These are phyloP conservation scores for Colletotrichum sp. DNA, from an alignment of 2,329 filamentous ascomycete genomes.

Conservation along the genomic window DNA sequence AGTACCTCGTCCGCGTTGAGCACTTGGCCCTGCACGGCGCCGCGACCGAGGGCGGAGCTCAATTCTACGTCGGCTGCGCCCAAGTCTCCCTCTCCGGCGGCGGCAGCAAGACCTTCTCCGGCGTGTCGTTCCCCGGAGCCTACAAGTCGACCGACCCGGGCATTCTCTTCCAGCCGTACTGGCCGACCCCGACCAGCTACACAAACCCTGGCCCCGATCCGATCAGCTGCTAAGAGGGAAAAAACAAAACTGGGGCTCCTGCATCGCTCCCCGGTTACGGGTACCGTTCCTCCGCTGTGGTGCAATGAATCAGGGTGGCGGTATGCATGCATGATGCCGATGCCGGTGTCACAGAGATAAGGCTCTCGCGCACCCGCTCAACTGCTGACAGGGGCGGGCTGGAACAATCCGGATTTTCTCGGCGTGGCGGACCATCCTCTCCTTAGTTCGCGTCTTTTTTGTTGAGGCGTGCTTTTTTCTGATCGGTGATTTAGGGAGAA, in stretches of 20 bases:
- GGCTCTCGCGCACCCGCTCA: background rate
- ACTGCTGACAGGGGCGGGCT: background rate
- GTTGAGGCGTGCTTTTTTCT: background rate
- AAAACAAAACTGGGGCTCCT: background rate
- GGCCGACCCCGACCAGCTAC: slow-evolving; percentile 43
- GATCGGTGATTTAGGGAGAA: background rate
- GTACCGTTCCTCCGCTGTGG: background rate
- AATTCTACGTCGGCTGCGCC: slow-evolving; percentile 50
- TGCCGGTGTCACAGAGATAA: background rate
- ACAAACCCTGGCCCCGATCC: slow-evolving; percentile 25
- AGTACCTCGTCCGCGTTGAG: slow-evolving; percentile 55
- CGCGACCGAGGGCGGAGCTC: slow-evolving; percentile 43
- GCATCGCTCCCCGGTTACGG: background rate
- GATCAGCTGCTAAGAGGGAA: slow-evolving; percentile 18
- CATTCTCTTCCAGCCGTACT: slow-evolving; percentile 48
- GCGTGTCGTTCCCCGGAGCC: slow-evolving; percentile 46
- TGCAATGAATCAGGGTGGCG: background rate
- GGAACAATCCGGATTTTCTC: background rate
- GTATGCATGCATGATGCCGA: background rate
- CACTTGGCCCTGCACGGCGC: slow-evolving; percentile 53
- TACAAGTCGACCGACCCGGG: slow-evolving; percentile 46
- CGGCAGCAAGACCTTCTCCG: slow-evolving; percentile 38
- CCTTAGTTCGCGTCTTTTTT: background rate
- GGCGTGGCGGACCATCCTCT: slow-evolving; percentile 3
- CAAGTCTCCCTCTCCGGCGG: slow-evolving; percentile 46